A percentile compares a stretch with the other conserved stretches of the same genome.
Evolutionary conservation across 2,329 filamentous ascomycete species (phyloP).

Genomic region (Oidium heveae): DNA sequence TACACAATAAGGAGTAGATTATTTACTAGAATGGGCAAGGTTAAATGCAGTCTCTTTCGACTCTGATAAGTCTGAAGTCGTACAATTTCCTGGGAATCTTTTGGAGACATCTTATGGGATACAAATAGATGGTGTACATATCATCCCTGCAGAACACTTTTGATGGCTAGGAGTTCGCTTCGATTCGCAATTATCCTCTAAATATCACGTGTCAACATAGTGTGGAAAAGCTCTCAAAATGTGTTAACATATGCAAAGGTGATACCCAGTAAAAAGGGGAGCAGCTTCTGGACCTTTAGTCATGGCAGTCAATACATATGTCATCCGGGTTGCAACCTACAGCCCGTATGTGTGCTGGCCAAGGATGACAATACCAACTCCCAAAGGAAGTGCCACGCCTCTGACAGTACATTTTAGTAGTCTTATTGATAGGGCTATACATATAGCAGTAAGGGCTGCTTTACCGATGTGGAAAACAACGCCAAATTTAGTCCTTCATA

Average conservation of each 20-base stretch:
- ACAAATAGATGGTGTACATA: background rate
- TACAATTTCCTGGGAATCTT: background rate
- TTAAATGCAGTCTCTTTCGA: background rate
- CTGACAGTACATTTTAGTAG: too few species aligned
- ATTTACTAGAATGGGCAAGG: background rate
- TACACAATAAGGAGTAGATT: background rate
- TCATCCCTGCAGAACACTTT: background rate
- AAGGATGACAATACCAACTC: background rate
- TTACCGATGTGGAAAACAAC: background rate
- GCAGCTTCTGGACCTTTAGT: background rate
- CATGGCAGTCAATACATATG: background rate
- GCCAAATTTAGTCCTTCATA: background rate
- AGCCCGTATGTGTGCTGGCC: background rate
- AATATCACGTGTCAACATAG: background rate
- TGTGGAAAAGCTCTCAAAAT: background rate
- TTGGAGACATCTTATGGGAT: background rate
- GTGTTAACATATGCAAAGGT: background rate
- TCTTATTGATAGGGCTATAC: too few species aligned
- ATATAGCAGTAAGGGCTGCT: background rate
- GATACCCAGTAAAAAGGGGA: background rate
- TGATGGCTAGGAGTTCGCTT: background rate
- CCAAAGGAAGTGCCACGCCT: too few species aligned
- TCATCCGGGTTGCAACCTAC: background rate
- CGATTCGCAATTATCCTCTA: background rate
- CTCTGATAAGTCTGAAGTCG: background rate